Conservation (phyloP, 2,329 filamentous ascomycete species). For the Pseudocercospora crystallina region DNA sequence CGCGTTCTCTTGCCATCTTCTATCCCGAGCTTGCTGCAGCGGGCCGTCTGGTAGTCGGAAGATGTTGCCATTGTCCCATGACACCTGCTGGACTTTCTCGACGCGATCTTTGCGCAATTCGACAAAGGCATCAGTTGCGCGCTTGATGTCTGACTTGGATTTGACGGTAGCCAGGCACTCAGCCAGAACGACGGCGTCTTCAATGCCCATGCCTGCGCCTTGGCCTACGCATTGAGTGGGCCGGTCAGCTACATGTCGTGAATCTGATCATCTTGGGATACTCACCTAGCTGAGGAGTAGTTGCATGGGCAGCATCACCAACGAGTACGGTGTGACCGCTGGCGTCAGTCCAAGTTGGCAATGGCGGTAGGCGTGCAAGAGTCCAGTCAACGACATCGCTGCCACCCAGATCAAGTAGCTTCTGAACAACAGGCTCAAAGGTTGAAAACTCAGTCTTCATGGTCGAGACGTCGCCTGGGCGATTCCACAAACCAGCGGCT, state of each 20-base stretch:
- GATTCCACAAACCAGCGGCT: not conserved
- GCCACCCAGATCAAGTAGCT: not conserved
- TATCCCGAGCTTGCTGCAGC: not conserved
- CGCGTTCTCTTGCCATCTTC: not conserved
- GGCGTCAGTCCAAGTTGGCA: not conserved
- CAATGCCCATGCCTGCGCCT: not conserved
- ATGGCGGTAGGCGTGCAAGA: not conserved
- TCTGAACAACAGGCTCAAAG: not conserved
- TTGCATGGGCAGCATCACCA: slow-evolving; percentile 2
- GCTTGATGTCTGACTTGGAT: not conserved
- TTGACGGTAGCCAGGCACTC: not conserved
- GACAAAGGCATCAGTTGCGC: not conserved
- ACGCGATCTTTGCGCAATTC: not conserved
- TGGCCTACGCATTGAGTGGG: too few species aligned
- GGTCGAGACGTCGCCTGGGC: not conserved
- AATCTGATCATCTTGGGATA: not conserved
- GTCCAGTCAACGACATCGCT: not conserved
- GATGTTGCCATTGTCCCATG: not conserved
- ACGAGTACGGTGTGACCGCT: not conserved
- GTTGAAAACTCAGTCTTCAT: not conserved
- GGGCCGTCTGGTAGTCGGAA: not conserved
- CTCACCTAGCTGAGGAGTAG: not conserved
- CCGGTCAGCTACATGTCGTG: not conserved
- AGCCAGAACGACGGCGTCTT: not conserved
- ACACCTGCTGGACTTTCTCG: slow-evolving; percentile 1